A percentile compares a stretch with the other conserved stretches of the same genome.
These are phyloP conservation scores for Monascus ruber DNA, from an alignment of 2,329 filamentous ascomycete species.

Conservation along the genomic window DNA sequence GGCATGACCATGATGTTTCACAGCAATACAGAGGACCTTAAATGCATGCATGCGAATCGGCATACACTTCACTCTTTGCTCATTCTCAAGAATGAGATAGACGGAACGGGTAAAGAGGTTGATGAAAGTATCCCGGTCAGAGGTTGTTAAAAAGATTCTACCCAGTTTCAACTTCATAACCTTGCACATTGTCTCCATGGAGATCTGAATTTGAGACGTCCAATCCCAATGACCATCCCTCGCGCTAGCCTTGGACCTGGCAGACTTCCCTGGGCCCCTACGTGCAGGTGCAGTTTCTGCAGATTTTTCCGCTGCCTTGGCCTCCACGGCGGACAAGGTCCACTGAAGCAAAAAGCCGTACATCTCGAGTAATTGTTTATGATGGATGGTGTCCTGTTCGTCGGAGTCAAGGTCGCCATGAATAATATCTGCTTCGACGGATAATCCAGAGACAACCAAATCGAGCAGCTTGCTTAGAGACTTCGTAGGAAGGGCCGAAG, in stretches of 20 bases:
- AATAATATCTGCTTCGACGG: conserved; percentile 73
- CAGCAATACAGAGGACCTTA: conserved; percentile 88
- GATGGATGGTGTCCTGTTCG: conserved; percentile 74
- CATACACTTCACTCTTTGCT: conserved; percentile 79
- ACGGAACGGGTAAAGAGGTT: conserved; percentile 83
- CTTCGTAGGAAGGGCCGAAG: conserved; percentile 65
- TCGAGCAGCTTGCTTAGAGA: conserved; percentile 89
- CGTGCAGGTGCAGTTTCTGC: conserved; percentile 58
- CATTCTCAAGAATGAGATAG: conserved; percentile 88
- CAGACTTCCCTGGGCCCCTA: conserved; percentile 61
- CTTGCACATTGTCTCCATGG: conserved; percentile 90
- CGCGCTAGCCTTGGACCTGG: conserved; percentile 55
- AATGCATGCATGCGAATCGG: conserved; percentile 92
- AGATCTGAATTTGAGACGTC: conserved; percentile 71
- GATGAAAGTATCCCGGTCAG: conserved; percentile 90
- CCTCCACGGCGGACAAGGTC: conserved; percentile 89
- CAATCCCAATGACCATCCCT: conserved; percentile 84
- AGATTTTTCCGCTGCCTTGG: conserved; percentile 83
- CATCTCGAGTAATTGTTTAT: conserved; percentile 85
- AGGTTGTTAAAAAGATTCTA: conserved; percentile 91
- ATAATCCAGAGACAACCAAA: conserved; percentile 73
- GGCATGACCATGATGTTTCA: conserved; percentile 95
- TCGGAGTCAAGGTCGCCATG: conserved; percentile 81
- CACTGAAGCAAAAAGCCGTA: conserved; percentile 92
- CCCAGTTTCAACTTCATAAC: conserved; percentile 84